These are phyloP conservation scores for Centella asiatica DNA, from an alignment of 129 eudicot species.

Conservation along the genomic window DNA sequence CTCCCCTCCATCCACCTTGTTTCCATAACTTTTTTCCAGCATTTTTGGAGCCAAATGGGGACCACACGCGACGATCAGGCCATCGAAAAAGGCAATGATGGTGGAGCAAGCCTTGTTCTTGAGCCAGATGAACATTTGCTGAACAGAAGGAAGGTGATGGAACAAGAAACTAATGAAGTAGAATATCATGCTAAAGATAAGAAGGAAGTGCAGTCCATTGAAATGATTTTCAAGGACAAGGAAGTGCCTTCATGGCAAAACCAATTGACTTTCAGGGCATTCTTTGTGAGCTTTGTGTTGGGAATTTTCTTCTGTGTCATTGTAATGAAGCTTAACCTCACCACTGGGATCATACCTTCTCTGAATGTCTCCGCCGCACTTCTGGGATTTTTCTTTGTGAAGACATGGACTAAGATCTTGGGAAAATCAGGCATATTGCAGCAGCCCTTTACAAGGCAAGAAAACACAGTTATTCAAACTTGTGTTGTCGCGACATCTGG, in stretches of 20 bases:
- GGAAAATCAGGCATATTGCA: constrained; percentile 4
- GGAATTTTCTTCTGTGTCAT: constrained; percentile 2
- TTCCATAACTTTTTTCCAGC: background rate
- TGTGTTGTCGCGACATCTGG: constrained; percentile 1
- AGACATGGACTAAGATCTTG: constrained; percentile 4
- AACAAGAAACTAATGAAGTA: background rate
- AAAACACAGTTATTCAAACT: constrained; percentile 6
- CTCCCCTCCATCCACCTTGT: background rate
- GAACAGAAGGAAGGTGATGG: background rate
- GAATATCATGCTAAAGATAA: background rate
- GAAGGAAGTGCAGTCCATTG: background rate
- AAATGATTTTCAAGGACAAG: constrained; percentile 1
- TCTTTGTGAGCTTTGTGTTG: constrained; percentile 6
- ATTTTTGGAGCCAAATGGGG: background rate
- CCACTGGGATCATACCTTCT: background rate
- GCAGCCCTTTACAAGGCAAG: constrained; percentile 6
- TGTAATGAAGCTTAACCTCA: background rate
- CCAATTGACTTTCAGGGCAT: background rate
- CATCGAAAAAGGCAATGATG: background rate
- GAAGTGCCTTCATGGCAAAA: constrained; percentile 2
- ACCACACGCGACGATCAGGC: background rate
- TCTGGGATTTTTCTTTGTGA: background rate
- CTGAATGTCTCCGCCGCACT: constrained; percentile 2
- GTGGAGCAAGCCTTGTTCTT: background rate
- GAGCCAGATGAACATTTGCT: background rate